Evolutionary conservation across 768 basidiomycete species (phyloP).

Genomic region (Termitomyces sp.): DNA sequence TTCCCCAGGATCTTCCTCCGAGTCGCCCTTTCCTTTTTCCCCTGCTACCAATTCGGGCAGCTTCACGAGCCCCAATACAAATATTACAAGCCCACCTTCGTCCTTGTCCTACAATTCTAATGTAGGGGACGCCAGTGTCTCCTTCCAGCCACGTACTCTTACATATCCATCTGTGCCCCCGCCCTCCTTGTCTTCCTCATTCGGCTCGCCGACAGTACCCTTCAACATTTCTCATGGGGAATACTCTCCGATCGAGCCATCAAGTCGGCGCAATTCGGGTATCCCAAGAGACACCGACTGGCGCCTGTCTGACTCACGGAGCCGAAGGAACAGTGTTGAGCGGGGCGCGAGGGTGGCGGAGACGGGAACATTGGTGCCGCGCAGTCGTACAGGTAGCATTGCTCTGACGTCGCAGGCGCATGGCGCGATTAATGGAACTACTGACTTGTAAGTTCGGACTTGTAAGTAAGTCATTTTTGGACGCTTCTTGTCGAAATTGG

Average conservation of each 20-base stretch:
- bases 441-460: conserved; percentile 5
- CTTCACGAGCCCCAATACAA: conserved; percentile 54
- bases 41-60: conserved; percentile 51
- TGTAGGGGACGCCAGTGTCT: conserved; percentile 22
- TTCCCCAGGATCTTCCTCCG: conserved; percentile 57
- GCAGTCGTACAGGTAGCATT: conserved; percentile 43
- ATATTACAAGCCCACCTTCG: conserved; percentile 71
- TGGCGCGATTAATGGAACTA: conserved; percentile 12
- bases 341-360: conserved; percentile 67
- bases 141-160: conserved; percentile 36
- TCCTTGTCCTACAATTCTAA: conserved; percentile 48
- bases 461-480: not conserved
- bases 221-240: conserved; percentile 44
- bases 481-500: not conserved
- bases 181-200: conserved; percentile 73
- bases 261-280: conserved; percentile 49
- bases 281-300: conserved; percentile 31
- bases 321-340: conserved; percentile 56
- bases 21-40: conserved; percentile 67
- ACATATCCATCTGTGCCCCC: conserved; percentile 84
- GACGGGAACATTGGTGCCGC: conserved; percentile 50
- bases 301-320: conserved; percentile 31
- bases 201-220: conserved; percentile 62
- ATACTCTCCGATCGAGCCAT: conserved; percentile 45
- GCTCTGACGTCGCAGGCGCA: conserved; percentile 21